phyloP scores from a whole-genome alignment of 352 stramenopile genomes.

The Phytophthora citricola region DNA sequence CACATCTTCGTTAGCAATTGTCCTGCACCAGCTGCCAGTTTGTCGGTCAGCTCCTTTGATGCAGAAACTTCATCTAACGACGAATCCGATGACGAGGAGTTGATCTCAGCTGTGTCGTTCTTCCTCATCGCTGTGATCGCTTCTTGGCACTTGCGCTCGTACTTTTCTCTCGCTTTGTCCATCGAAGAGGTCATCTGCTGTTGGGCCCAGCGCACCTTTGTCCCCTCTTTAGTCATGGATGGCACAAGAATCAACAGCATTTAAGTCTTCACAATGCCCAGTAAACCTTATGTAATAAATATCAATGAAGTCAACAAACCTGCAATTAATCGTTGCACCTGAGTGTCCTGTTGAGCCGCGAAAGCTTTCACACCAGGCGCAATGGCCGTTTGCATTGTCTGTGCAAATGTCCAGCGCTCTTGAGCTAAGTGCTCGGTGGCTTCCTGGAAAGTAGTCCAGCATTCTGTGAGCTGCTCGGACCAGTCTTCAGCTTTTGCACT shows the following conservation, averaged over 20 bases:
- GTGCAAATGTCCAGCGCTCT: constrained; percentile 65
- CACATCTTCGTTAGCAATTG: constrained; percentile 86
- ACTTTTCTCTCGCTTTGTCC: constrained; percentile 81
- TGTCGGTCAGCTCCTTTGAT: constrained; percentile 70
- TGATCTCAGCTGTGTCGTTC: constrained; percentile 21
- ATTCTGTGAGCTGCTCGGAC: constrained; percentile 62
- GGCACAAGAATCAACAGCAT: constrained; percentile 9
- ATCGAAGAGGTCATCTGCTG: constrained; percentile 66
- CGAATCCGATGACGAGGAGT: constrained; percentile 15
- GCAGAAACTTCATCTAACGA: constrained; percentile 33
- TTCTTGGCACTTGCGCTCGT: constrained; percentile 77
- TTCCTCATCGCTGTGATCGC: constrained; percentile 51
- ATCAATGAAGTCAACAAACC: constrained; percentile 36
- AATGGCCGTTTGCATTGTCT: constrained; percentile 69
- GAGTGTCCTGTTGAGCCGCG: constrained; percentile 72
- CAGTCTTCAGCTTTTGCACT: constrained; percentile 72
- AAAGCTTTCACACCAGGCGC: constrained; percentile 69
- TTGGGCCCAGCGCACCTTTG: constrained; percentile 69
- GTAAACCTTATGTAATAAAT: too few relatives aligned
- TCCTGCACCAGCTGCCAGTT: constrained; percentile 55
- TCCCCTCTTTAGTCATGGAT: constrained; percentile 54
- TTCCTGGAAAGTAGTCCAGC: constrained; percentile 64
- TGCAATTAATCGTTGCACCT: constrained; percentile 77
- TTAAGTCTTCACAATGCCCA: constrained; percentile 1
- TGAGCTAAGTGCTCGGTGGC: constrained; percentile 58